A percentile compares a stretch with the other conserved stretches of the same genome.
Evolutionary conservation across 2,329 filamentous ascomycete genomes (phyloP).

Genomic region (Elsinoe fawcettii): DNA sequence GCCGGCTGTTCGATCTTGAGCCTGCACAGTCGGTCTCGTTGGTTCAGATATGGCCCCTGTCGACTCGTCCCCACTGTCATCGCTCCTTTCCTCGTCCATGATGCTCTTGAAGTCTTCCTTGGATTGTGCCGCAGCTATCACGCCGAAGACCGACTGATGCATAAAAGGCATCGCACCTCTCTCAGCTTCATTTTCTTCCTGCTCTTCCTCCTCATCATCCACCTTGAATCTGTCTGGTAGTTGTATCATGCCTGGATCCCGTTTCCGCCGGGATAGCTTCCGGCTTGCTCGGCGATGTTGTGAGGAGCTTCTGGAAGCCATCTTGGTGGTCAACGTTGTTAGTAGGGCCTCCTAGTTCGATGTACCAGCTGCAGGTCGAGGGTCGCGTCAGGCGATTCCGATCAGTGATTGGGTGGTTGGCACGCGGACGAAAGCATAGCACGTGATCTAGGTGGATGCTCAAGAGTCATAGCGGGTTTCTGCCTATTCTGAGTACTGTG

Average conservation of each 20-base stretch:
- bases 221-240: constrained; percentile 23
- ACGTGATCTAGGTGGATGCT: constrained; percentile 13
- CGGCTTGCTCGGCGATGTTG: constrained; percentile 14
- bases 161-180: constrained; percentile 53
- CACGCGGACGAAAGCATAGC: constrained; percentile 3
- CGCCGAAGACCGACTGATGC: constrained; percentile 89
- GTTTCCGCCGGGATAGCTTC: constrained; percentile 5
- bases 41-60: constrained; percentile 8
- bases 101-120: constrained; percentile 65
- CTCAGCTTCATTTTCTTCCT: constrained; percentile 49
- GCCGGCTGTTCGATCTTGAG: constrained; percentile 25
- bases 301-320: constrained; percentile 7
- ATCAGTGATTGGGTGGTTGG: constrained; percentile 8
- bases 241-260: constrained; percentile 15
- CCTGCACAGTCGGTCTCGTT: not conserved
- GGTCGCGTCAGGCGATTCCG: constrained; percentile 7
- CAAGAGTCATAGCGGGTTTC: constrained; percentile 14
- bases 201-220: constrained; percentile 27
- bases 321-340: not conserved
- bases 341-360: not conserved
- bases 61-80: constrained; percentile 17
- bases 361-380: not conserved
- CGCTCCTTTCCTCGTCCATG: constrained; percentile 16
- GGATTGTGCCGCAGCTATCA: constrained; percentile 82
- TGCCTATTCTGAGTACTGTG: constrained; percentile 5